These are phyloP conservation scores for Cladochytrium replicatum DNA, from an alignment of 192 early-diverging fungal genomes.

Conservation along the genomic window DNA sequence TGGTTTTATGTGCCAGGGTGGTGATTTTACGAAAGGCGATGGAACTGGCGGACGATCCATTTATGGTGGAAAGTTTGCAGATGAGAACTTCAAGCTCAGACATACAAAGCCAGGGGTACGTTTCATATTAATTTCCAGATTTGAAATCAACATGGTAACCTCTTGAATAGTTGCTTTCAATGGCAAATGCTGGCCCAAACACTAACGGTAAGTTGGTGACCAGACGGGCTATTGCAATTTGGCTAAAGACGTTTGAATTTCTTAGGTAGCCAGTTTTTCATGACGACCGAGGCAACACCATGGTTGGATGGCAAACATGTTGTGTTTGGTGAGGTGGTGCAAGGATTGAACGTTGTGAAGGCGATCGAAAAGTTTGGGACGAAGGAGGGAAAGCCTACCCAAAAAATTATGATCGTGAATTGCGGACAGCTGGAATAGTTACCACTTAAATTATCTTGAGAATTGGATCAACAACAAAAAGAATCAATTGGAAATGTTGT, in stretches of 20 bases:
- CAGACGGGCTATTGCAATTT: background rate
- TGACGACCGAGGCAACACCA: constrained; percentile 67
- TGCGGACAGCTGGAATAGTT: constrained; percentile 53
- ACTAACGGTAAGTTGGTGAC: constrained; percentile 56
- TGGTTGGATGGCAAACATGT: constrained; percentile 87
- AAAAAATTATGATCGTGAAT: constrained; percentile 48
- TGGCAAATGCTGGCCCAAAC: constrained; percentile 85
- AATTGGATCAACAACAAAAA: too few species aligned
- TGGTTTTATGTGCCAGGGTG: constrained; percentile 40
- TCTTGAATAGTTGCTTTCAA: constrained; percentile 52
- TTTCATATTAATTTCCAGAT: background rate
- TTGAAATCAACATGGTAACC: background rate
- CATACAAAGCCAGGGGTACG: constrained; percentile 38
- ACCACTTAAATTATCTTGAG: too few species aligned
- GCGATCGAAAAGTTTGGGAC: constrained; percentile 52
- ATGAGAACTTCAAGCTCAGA: constrained; percentile 54
- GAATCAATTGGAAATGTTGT: too few species aligned
- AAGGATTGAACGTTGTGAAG: constrained; percentile 56
- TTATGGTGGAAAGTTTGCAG: constrained; percentile 67
- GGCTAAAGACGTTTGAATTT: background rate
- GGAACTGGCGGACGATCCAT: constrained; percentile 88
- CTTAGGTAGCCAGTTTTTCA: constrained; percentile 68
- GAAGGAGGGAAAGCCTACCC: constrained; percentile 35
- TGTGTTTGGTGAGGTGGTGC: constrained; percentile 53
- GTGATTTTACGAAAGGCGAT: constrained; percentile 73